Base-by-base conservation (phyloP, 345 rosid species). In the Tarenaya hassleriana region DNA sequence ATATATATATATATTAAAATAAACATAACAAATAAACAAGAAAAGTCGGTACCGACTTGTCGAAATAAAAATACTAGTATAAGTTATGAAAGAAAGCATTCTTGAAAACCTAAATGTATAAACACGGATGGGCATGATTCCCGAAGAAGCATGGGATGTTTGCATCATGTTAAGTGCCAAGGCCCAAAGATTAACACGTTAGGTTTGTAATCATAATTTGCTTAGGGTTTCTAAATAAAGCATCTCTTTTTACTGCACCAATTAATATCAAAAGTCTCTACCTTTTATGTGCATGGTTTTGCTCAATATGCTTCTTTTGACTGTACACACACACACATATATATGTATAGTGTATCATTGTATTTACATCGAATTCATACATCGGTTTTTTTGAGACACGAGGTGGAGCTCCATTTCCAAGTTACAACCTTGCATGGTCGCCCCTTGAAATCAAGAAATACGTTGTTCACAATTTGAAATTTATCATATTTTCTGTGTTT, bases 91-190 rank as follows among this genome's bases (percentile, higher is more conserved):
- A n/a, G n/a, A n/a, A 50, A 20, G 58, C 40, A 15, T 5, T 52
- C 64, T 66, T 52, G 64, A 34, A 46, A 51, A 52, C 58, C 43
- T 40, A 60, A 39, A 35, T 24, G 29, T 24, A 24, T 24, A 24
- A 24, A 24, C 29, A 24, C 2, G 5, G 29, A 24, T n/a, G 29
- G 29, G 29, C 29, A 24, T 24, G 29, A 24, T 5, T 24, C 29
- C 29, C 29, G 5, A 66, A 40, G 16, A 66, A 31, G 50, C 60
- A 58, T 46, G 70, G 56, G 60, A 52, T 45, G 50, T 47, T 52
- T 65, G 17, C 50, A 58, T 58, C 50, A 66, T 55, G 52, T 66
- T 66, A 53, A 66, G 70, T 66, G 55, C 70, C 60, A n/a, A n/a
- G n/a, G n/a, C n/a, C n/a, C n/a, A n/a, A n/a, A n/a, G n/a, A n/a